A percentile compares a stretch with the other conserved stretches of the same genome.
These are phyloP conservation scores for Phialophora verrucosa DNA, from an alignment of 2,329 filamentous ascomycete species.

Conservation along the genomic window DNA sequence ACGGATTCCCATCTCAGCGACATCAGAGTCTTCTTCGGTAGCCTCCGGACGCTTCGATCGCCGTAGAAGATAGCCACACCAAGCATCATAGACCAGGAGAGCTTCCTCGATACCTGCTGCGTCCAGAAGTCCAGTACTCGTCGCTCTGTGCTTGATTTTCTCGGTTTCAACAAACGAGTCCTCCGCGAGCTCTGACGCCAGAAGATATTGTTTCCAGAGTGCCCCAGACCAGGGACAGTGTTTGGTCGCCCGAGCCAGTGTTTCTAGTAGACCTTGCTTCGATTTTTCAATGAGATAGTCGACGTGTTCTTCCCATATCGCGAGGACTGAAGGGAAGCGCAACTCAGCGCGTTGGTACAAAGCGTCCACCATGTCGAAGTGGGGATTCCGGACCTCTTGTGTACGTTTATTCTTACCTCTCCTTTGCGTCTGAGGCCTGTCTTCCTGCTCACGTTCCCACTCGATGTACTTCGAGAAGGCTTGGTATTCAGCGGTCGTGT, in stretches of 20 bases:
- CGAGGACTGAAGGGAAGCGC: slow-evolving; percentile 73
- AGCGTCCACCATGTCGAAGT: slow-evolving; percentile 60
- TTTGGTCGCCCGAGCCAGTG: slow-evolving; percentile 79
- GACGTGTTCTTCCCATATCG: slow-evolving; percentile 82
- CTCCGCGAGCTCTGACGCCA: slow-evolving; percentile 79
- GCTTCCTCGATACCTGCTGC: slow-evolving; percentile 85
- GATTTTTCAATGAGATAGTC: slow-evolving; percentile 69
- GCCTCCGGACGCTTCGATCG: slow-evolving; percentile 76
- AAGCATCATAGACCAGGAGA: slow-evolving; percentile 87
- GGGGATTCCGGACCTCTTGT: slow-evolving; percentile 48
- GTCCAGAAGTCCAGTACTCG: slow-evolving; percentile 81
- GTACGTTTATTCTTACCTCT: slow-evolving; percentile 48
- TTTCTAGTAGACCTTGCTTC: slow-evolving; percentile 64
- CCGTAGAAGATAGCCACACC: slow-evolving; percentile 92
- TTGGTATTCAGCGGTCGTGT: slow-evolving; percentile 59
- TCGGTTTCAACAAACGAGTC: slow-evolving; percentile 81
- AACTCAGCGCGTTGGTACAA: slow-evolving; percentile 80
- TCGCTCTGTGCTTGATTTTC: slow-evolving; percentile 89
- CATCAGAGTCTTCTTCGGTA: slow-evolving; percentile 81
- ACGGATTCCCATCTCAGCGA: slow-evolving; percentile 86
- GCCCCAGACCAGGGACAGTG: slow-evolving; percentile 93
- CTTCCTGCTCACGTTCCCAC: slow-evolving; percentile 73
- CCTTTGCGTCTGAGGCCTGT: slow-evolving; percentile 52
- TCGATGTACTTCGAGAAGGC: slow-evolving; percentile 73
- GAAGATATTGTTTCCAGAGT: slow-evolving; percentile 87